phyloP scores from a whole-genome alignment of 768 basidiomycete genomes.

The Coprinopsis marcescibilis region DNA sequence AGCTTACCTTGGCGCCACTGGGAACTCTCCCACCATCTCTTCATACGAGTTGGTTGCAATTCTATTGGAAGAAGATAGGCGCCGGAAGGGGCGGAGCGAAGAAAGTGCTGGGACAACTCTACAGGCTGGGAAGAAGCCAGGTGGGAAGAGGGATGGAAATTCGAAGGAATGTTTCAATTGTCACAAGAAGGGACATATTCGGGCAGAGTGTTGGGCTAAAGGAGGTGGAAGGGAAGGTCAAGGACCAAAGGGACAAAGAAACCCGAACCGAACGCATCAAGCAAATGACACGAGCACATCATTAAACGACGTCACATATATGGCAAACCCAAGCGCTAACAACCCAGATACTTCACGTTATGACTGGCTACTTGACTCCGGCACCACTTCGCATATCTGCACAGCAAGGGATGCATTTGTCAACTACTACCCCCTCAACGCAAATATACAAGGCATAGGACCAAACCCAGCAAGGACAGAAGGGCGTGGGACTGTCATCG shows the following conservation, averaged over 20 bases:
- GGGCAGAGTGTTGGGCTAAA: no score
- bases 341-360: slow-evolving; percentile 11
- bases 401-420: slow-evolving; percentile 15
- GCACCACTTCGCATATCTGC: slow-evolving; percentile 22
- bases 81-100: not conserved
- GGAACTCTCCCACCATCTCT: slow-evolving; percentile 13
- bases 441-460: slow-evolving; percentile 16
- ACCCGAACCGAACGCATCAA: slow-evolving; percentile 12
- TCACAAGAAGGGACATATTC: slow-evolving; percentile 22
- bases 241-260: slow-evolving; percentile 23
- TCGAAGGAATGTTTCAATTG: slow-evolving; percentile 29
- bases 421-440: slow-evolving; percentile 15
- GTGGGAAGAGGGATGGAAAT: not conserved
- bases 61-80: slow-evolving; percentile 17
- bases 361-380: slow-evolving; percentile 22
- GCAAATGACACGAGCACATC: slow-evolving; percentile 3
- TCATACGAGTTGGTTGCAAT: slow-evolving; percentile 20
- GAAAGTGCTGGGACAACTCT: not conserved
- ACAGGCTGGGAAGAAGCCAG: not conserved
- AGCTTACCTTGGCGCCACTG: slow-evolving; percentile 17
- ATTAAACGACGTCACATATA: slow-evolving; percentile 11
- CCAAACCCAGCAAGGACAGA: slow-evolving; percentile 2
- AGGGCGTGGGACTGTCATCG: slow-evolving; percentile 15
- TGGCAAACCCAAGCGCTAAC: slow-evolving; percentile 2
- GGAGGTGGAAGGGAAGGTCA: slow-evolving; percentile 35